Percentiles rank a stretch among this genome's conserved stretches.
phyloP scores from a whole-genome alignment of 2,329 filamentous ascomycete species.

The Aspergillus novofumigatus region DNA sequence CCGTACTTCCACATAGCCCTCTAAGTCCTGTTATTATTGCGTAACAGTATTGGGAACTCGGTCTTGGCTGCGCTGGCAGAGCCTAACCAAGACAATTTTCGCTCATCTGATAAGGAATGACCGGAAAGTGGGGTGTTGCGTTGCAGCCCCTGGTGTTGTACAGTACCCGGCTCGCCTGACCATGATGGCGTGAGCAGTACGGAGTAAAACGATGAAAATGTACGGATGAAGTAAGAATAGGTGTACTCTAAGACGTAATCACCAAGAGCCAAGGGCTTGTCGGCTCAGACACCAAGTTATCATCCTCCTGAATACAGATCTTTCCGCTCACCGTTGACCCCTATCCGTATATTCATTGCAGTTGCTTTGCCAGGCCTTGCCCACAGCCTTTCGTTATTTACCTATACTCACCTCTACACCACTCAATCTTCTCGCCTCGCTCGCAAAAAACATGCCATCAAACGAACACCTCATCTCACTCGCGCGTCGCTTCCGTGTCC shows the following conservation, averaged over 20 bases:
- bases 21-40: neutral
- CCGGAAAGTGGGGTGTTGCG: neutral
- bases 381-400: neutral
- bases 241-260: neutral
- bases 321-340: neutral
- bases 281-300: neutral
- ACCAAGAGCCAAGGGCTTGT: too few species aligned
- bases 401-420: neutral
- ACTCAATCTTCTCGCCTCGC: neutral
- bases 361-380: neutral
- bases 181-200: neutral
- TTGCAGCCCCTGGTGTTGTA: neutral
- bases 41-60: neutral
- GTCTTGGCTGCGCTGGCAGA: neutral
- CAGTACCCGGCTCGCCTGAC: too few species aligned
- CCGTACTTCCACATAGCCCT: neutral
- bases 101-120: neutral
- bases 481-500: slow-evolving; percentile 46
- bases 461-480: slow-evolving; percentile 20
- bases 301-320: too few species aligned
- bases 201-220: neutral
- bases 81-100: neutral
- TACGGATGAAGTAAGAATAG: neutral
- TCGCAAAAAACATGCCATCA: slow-evolving; percentile 20
- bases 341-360: neutral